Conservation (phyloP, 148 eudicot species). For the Silene conica region DNA sequence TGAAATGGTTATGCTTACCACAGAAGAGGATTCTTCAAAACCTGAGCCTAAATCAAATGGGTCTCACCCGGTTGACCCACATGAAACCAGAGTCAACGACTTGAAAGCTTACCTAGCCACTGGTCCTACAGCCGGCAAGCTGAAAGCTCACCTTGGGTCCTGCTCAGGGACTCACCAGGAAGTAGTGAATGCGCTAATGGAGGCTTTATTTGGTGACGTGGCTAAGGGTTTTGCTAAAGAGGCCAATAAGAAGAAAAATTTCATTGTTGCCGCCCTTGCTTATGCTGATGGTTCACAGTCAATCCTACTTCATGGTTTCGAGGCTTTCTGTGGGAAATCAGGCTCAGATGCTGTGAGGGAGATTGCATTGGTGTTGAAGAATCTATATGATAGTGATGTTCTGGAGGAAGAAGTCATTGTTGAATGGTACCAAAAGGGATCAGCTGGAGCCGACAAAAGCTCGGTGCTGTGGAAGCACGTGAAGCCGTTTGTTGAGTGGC, state of each 20-base stretch:
- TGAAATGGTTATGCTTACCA: constrained; percentile 74
- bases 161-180: constrained; percentile 45
- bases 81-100: constrained; percentile 32
- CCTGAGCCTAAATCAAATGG: constrained; percentile 23
- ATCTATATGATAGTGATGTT: constrained; percentile 60
- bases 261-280: constrained; percentile 36
- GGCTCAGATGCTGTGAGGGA: constrained; percentile 59
- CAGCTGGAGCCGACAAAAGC: constrained; percentile 38
- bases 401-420: constrained; percentile 60
- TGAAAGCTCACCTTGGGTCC: constrained; percentile 43
- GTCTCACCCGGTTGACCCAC: constrained; percentile 14
- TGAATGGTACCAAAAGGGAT: constrained; percentile 60
- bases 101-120: constrained; percentile 42
- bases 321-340: constrained; percentile 47
- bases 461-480: constrained; percentile 63
- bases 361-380: constrained; percentile 61
- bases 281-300: constrained; percentile 50
- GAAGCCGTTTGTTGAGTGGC: constrained; percentile 82
- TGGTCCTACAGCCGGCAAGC: constrained; percentile 40
- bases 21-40: constrained; percentile 44
- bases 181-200: constrained; percentile 44
- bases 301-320: constrained; percentile 48
- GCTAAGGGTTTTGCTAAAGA: constrained; percentile 58
- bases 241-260: constrained; percentile 47
- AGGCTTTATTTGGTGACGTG: constrained; percentile 49